Base-by-base conservation (phyloP, 768 basidiomycete genomes). In the Kwoniella botswanensis region DNA sequence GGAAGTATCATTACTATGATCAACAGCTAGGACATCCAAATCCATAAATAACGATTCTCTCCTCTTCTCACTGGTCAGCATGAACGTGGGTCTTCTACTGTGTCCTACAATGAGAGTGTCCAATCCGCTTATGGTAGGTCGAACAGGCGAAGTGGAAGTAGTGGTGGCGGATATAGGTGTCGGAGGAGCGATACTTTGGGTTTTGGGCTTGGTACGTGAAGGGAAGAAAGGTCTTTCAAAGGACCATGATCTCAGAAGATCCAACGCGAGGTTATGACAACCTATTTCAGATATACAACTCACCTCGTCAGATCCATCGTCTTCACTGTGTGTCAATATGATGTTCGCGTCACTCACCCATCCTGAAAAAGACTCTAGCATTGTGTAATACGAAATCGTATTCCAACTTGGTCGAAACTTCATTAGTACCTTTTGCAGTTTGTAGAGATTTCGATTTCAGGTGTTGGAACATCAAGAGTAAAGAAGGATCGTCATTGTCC, bases 381-480 rank as follows among this genome's bases (percentile, higher is more conserved):
- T 94, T 93, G 84, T 98, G 95, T 35, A 95, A 86, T 11, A 99
- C 93, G 82, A 98, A 98, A 80, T 92, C 94, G 84, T 95, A 98
- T 80, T 99, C 96, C 13, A 90, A 89, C 56, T 88, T 87, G 18
- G 91, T 92, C 0, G 93, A 90, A 35, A 98, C 76, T 77, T 95
- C 93, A 76, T 90, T 93, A 0, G 93, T 93, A 15, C 96, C 96
- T 81, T 94, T 91, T 1, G 92, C 92, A 4, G 96, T 90, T 85
- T 98, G 96, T 29, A 98, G 84, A 0, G 94, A 94, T 85, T 92
- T 95, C 42, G 90, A 89, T 73, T 92, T 90, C 66, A 99, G 85
- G 73, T 97, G 92, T 11, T 91, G 91, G 84, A 96, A 97, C 64
- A 98, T 85, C 52, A 98, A 86, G 0, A 94, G 92, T 26, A 98